Percentiles rank a stretch among this genome's conserved stretches.
These are phyloP conservation scores for Thelonectria olida DNA, from an alignment of 2,329 filamentous ascomycete genomes.

Conservation along the genomic window DNA sequence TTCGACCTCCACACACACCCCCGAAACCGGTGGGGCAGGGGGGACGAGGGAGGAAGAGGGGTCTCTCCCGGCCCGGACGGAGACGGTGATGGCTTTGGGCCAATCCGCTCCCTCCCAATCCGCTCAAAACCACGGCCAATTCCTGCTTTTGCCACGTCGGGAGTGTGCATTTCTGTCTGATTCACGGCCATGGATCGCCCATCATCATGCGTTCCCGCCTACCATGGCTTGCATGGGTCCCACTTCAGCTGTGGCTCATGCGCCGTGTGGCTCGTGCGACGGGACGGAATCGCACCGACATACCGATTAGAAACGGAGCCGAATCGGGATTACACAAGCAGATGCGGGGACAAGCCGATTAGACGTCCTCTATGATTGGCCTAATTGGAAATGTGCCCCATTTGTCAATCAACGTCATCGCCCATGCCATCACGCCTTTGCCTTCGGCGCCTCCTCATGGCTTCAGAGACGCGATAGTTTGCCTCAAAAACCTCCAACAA, in stretches of 20 bases:
- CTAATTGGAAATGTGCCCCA: conserved; percentile 7
- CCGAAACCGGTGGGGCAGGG: not conserved
- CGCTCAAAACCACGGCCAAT: too few relatives aligned
- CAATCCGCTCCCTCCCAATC: not conserved
- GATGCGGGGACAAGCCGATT: not conserved
- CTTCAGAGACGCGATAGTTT: conserved; percentile 7
- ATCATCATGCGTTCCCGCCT: not conserved
- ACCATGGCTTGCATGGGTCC: not conserved
- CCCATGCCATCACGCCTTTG: conserved; percentile 36
- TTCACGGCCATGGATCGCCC: not conserved
- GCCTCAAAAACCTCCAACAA: conserved; percentile 11
- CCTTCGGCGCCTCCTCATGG: not conserved
- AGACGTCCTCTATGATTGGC: conserved; percentile 24
- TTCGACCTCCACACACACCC: not conserved
- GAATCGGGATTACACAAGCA: not conserved
- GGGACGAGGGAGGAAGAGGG: not conserved
- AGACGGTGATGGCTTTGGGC: not conserved
- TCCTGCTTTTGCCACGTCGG: too few relatives aligned
- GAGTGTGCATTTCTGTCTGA: too few relatives aligned
- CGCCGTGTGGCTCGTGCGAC: not conserved
- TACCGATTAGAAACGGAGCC: too few relatives aligned
- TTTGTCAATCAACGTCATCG: conserved; percentile 35
- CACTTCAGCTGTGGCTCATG: not conserved
- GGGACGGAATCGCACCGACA: not conserved
- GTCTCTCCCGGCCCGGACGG: too few relatives aligned